Conservation (phyloP, 345 rosid species). For the Garcia nutans region DNA sequence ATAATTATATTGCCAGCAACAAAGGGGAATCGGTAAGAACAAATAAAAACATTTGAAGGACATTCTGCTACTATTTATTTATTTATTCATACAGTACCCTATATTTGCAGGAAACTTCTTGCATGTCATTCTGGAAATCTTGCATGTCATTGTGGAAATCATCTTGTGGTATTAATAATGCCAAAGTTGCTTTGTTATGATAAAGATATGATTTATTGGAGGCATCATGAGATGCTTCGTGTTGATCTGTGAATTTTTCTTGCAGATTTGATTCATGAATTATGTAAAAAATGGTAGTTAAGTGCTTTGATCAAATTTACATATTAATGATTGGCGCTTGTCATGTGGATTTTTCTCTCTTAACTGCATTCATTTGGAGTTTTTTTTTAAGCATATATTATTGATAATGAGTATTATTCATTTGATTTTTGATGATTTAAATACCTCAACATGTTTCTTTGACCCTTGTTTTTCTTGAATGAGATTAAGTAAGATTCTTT, state of each 20-base stretch:
- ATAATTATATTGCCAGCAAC: slow-evolving; percentile 82
- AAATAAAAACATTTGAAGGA: slow-evolving; percentile 1
- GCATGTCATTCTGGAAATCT: slow-evolving; percentile 1
- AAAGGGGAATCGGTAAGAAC: slow-evolving; percentile 67
- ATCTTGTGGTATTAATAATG: neutral
- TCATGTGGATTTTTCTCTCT: no score
- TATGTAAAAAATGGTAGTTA: no score
- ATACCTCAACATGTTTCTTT: no score
- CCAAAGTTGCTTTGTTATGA: slow-evolving; percentile 1
- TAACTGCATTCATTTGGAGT: no score
- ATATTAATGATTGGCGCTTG: no score
- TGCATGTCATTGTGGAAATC: neutral
- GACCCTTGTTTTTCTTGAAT: no score
- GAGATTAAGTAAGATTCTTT: no score
- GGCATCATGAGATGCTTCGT: neutral
- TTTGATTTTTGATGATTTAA: no score
- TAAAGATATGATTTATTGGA: neutral
- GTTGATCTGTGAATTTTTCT: neutral
- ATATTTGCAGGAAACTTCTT: slow-evolving; percentile 1
- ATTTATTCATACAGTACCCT: neutral
- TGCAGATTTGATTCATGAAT: no score
- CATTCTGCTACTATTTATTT: neutral
- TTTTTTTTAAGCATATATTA: no score
- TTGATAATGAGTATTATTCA: no score
- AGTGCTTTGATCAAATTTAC: no score